These are phyloP conservation scores for Arthrobotrys sphaeroides DNA, from an alignment of 2,329 filamentous ascomycete species.

Conservation along the genomic window DNA sequence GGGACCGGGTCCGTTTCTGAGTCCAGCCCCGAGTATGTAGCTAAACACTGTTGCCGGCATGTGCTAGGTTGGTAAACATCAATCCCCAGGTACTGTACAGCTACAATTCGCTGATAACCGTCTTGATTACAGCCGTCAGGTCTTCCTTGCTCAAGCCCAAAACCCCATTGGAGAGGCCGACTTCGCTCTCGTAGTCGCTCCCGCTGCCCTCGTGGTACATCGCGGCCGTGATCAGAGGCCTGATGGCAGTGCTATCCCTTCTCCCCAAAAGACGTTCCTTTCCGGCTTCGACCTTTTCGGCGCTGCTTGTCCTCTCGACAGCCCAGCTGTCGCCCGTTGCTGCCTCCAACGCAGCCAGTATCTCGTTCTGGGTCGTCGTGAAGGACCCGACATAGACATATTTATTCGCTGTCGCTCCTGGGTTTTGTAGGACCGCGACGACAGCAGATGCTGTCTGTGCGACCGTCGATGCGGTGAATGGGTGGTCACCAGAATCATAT, in stretches of 20 bases:
- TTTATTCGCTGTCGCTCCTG: conserved; percentile 68
- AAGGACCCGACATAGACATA: conserved; percentile 70
- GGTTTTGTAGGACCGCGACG: conserved; percentile 65
- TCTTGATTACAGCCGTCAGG: conserved; percentile 17
- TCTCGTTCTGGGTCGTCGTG: conserved; percentile 68
- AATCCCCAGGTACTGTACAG: not conserved
- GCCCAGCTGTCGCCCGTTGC: conserved; percentile 65
- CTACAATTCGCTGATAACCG: not conserved
- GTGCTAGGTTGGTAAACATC: too few relatives aligned
- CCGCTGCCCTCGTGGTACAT: conserved; percentile 49
- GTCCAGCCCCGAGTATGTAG: too few relatives aligned
- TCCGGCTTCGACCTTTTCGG: conserved; percentile 63
- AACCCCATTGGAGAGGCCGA: conserved; percentile 34
- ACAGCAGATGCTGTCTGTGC: conserved; percentile 67
- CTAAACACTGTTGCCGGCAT: too few relatives aligned
- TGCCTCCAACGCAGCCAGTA: conserved; percentile 67
- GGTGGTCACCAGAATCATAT: conserved; percentile 68
- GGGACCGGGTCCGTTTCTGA: too few relatives aligned
- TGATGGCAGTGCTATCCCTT: conserved; percentile 43
- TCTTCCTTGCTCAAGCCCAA: conserved; percentile 17
- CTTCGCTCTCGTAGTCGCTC: conserved; percentile 36
- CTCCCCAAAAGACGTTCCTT: conserved; percentile 61
- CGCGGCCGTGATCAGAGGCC: conserved; percentile 41
- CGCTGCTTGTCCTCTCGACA: conserved; percentile 61
- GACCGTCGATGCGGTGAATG: conserved; percentile 66